phyloP scores from a whole-genome alignment of 768 basidiomycete species.

The Cystobasidium ongulense region DNA sequence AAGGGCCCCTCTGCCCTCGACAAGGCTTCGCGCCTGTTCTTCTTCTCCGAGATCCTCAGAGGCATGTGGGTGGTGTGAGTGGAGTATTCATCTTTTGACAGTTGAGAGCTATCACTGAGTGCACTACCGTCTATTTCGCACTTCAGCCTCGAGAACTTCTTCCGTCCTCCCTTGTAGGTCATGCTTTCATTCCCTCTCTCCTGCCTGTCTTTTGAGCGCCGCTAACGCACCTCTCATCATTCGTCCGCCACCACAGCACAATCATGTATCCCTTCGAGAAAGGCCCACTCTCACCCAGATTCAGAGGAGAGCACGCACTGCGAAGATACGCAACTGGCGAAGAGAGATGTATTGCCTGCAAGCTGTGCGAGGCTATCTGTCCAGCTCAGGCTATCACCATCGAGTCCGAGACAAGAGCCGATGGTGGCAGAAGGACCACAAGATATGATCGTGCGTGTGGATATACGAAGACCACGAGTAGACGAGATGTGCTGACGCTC shows the following conservation, averaged over 20 bases:
- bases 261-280: constrained; percentile 57
- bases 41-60: constrained; percentile 90
- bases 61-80: constrained; percentile 93
- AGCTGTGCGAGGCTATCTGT: constrained; percentile 97
- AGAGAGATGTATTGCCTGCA: constrained; percentile 98
- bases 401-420: constrained; percentile 89
- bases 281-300: constrained; percentile 91
- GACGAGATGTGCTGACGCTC: not conserved
- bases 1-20: constrained; percentile 60
- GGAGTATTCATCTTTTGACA: constrained; percentile 40
- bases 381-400: constrained; percentile 99
- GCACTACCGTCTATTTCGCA: not conserved
- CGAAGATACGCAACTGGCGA: constrained; percentile 94
- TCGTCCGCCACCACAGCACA: constrained; percentile 20
- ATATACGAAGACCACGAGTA: too few relatives aligned
- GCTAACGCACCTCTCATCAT: not conserved
- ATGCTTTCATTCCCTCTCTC: constrained; percentile 22
- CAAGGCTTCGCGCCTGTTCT: constrained; percentile 92
- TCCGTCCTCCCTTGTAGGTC: constrained; percentile 86
- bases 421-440: constrained; percentile 92
- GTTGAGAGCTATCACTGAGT: not conserved
- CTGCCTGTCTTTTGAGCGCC: not conserved
- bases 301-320: constrained; percentile 95
- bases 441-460: constrained; percentile 69
- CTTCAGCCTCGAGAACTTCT: constrained; percentile 63